A percentile compares a stretch with the other conserved stretches of the same genome.
These are phyloP conservation scores for Debaryomyces sp. DNA, from an alignment of 1,139 yeast genomes.

Conservation along the genomic window DNA sequence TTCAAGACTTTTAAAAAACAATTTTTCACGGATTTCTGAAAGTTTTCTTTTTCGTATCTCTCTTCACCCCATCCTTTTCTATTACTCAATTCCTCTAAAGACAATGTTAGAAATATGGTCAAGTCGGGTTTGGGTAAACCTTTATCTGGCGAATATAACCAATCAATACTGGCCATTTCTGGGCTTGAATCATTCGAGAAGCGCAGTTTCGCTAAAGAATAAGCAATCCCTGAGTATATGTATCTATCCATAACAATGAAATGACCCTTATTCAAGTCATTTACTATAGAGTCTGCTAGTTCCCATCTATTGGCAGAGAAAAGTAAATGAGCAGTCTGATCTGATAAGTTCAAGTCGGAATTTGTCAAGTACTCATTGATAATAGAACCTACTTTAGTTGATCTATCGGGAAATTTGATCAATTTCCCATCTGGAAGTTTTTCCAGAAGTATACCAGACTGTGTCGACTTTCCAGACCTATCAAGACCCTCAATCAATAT, in stretches of 20 bases:
- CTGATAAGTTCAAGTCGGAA: constrained; percentile 51
- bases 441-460: constrained; percentile 54
- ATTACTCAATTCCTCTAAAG: constrained; percentile 44
- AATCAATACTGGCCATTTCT: constrained; percentile 53
- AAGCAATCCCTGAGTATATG: constrained; percentile 91
- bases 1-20: constrained; percentile 56
- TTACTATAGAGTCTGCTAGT: constrained; percentile 49
- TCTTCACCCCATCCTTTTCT: constrained; percentile 92
- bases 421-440: constrained; percentile 47
- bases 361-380: constrained; percentile 74
- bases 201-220: constrained; percentile 74
- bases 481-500: constrained; percentile 92
- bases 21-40: constrained; percentile 69
- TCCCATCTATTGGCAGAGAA: constrained; percentile 98
- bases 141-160: constrained; percentile 81
- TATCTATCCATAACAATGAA: constrained; percentile 81
- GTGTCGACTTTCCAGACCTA: constrained; percentile 94
- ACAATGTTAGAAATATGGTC: constrained; percentile 74
- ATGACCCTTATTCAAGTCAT: constrained; percentile 52
- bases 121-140: constrained; percentile 90
- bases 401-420: constrained; percentile 83
- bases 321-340: constrained; percentile 81
- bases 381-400: constrained; percentile 77
- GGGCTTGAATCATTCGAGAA: constrained; percentile 27
- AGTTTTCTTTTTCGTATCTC: constrained; percentile 74